Conservation (phyloP, 352 stramenopile genomes). For the Phytophthora melonis region DNA sequence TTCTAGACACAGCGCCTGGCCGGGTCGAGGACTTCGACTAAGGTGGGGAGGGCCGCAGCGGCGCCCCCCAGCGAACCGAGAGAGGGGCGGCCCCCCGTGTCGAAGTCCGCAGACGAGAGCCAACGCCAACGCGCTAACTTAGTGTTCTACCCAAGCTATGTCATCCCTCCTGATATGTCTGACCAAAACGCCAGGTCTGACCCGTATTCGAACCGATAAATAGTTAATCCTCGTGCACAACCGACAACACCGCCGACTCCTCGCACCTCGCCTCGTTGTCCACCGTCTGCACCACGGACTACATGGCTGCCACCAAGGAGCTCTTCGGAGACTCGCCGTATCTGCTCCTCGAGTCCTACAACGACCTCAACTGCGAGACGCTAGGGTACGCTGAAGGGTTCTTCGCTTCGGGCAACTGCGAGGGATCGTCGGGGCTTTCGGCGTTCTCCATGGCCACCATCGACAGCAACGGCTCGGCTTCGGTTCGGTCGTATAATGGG, state of each 20-base stretch:
- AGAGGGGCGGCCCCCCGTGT: too few species aligned
- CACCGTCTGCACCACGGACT: conserved; percentile 12
- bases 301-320: conserved; percentile 7
- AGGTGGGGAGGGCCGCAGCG: too few species aligned
- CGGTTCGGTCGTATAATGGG: background rate
- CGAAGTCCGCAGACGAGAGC: too few species aligned
- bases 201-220: too few species aligned
- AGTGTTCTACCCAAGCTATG: too few species aligned
- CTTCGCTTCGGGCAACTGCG: conserved; percentile 18
- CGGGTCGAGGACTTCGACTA: too few species aligned
- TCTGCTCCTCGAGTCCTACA: conserved; percentile 1
- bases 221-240: too few species aligned
- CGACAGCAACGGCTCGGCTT: conserved; percentile 7
- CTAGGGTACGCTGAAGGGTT: background rate
- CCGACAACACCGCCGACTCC: background rate
- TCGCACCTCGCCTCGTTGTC: background rate
- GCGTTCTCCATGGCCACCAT: conserved; percentile 5
- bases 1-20: too few species aligned
- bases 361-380: background rate
- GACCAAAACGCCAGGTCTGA: too few species aligned
- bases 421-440: background rate
- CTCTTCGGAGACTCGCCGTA: conserved; percentile 9
- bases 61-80: too few species aligned
- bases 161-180: too few species aligned
- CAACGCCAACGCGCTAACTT: too few species aligned